These are phyloP conservation scores for Nicotiana rustica DNA, from an alignment of 305 asterid genomes.

Conservation along the genomic window DNA sequence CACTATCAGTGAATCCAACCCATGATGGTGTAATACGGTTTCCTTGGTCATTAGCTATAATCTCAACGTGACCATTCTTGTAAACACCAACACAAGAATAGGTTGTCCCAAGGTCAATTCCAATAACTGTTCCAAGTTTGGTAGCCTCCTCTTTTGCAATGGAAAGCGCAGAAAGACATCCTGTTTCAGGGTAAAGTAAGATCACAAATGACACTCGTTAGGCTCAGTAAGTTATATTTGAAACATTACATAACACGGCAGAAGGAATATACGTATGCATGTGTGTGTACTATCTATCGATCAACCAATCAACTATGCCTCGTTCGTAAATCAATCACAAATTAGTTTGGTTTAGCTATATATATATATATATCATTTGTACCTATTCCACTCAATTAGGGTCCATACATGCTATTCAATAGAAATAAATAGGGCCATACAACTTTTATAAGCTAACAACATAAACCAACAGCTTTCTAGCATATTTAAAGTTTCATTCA, in stretches of 20 bases:
- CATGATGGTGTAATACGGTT: no score
- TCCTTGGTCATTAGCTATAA: no score
- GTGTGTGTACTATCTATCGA: not conserved
- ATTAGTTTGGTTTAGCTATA: not conserved
- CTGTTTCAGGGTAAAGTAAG: not conserved
- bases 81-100: no score
- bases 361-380: not conserved
- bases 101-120: no score
- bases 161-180: no score
- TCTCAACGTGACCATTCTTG: no score
- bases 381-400: not conserved
- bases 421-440: not conserved
- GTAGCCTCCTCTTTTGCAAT: no score
- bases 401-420: not conserved
- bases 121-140: no score
- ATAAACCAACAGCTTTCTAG: not conserved
- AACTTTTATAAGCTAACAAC: not conserved
- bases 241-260: not conserved
- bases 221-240: not conserved
- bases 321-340: not conserved
- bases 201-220: constrained; percentile 19
- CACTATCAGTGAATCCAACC: no score
- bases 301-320: not conserved
- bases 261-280: not conserved
- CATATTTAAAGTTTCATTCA: not conserved